A percentile compares a stretch with the other conserved stretches of the same genome.
phyloP scores from a whole-genome alignment of 2,329 filamentous ascomycete genomes.

The Xylariaceae sp. region DNA sequence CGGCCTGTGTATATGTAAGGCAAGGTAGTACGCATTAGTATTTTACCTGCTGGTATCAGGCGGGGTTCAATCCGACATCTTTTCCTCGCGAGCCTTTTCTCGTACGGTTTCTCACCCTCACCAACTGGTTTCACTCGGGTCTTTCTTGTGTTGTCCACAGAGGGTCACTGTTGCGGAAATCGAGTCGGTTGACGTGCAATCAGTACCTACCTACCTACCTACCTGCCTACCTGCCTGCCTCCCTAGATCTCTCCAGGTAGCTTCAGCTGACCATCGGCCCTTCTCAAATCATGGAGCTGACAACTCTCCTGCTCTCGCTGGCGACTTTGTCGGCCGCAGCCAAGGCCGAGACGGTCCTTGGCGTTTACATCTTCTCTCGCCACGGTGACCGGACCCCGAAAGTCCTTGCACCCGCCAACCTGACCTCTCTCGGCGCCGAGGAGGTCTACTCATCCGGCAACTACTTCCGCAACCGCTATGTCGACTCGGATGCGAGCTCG shows the following conservation, averaged over 20 bases:
- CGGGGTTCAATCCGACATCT: no score
- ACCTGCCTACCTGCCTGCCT: neutral
- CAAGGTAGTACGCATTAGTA: no score
- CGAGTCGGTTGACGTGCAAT: no score
- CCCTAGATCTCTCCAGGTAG: neutral
- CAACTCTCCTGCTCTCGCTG: constrained; percentile 36
- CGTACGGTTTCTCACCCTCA: no score
- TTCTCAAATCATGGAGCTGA: constrained; percentile 34
- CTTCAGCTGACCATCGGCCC: neutral
- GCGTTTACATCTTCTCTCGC: constrained; percentile 81
- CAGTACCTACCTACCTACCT: no score
- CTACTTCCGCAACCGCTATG: constrained; percentile 75
- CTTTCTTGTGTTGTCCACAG: no score
- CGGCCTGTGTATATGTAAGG: no score
- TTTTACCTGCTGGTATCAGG: no score
- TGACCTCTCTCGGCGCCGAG: constrained; percentile 76
- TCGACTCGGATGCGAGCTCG: constrained; percentile 53
- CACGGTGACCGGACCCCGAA: constrained; percentile 89
- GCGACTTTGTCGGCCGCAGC: constrained; percentile 31
- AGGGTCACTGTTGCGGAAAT: no score
- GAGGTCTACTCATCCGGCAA: constrained; percentile 69
- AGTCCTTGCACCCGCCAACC: constrained; percentile 60
- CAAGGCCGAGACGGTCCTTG: constrained; percentile 65
- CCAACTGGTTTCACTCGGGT: no score
- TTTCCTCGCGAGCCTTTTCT: no score